Conservation (phyloP, 495 filamentous ascomycete species). For the Recurvomyces mirabilis region DNA sequence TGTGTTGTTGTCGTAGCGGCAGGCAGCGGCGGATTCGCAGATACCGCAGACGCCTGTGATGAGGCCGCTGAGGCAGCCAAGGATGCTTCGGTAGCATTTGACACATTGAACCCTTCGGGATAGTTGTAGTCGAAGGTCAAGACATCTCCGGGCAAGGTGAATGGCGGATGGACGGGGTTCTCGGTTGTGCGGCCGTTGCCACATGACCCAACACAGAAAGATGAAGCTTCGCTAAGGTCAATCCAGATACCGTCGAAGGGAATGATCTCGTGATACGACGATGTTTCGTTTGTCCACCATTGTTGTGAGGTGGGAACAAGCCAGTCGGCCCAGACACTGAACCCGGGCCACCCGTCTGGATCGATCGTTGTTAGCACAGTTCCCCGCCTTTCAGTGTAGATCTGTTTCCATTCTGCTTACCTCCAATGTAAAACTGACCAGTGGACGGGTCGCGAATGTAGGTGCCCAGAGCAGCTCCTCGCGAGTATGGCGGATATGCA, state of each 20-base stretch:
- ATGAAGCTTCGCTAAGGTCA: slow-evolving; percentile 35
- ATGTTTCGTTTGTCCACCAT: slow-evolving; percentile 15
- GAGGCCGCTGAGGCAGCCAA: slow-evolving; percentile 5
- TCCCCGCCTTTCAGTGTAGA: too few relatives aligned
- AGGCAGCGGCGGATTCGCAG: slow-evolving; percentile 3
- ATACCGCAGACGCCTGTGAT: not conserved
- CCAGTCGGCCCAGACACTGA: slow-evolving; percentile 15
- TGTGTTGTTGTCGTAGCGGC: slow-evolving; percentile 3
- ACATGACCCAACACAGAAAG: slow-evolving; percentile 65
- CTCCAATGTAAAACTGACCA: not conserved
- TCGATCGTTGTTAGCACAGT: too few relatives aligned
- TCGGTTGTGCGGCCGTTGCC: slow-evolving; percentile 48
- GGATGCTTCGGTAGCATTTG: slow-evolving; percentile 20
- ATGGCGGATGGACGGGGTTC: slow-evolving; percentile 55
- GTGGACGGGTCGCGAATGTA: slow-evolving; percentile 13
- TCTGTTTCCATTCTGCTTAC: too few relatives aligned
- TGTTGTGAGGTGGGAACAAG: slow-evolving; percentile 7
- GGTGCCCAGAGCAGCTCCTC: slow-evolving; percentile 8
- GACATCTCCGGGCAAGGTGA: slow-evolving; percentile 50
- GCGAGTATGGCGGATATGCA: slow-evolving; percentile 10
- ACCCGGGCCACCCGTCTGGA: slow-evolving; percentile 20
- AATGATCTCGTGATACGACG: slow-evolving; percentile 7
- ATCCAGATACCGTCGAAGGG: slow-evolving; percentile 24
- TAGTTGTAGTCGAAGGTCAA: slow-evolving; percentile 26
- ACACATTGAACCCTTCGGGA: slow-evolving; percentile 16